These are phyloP conservation scores for Periconia macrospinosa DNA, from an alignment of 2,329 filamentous ascomycete genomes.

Conservation along the genomic window DNA sequence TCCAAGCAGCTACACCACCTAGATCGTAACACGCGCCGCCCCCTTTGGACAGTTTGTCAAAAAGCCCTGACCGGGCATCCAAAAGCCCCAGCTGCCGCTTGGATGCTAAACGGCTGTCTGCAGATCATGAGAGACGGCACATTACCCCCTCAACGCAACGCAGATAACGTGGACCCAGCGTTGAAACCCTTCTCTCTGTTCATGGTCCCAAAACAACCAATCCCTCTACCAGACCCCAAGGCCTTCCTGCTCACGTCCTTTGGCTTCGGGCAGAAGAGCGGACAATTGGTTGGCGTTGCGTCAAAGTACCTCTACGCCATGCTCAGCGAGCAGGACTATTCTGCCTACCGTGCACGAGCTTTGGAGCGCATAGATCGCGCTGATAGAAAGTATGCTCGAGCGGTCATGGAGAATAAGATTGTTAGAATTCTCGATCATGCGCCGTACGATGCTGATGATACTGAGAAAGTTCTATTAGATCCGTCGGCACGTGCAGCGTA, in stretches of 20 bases:
- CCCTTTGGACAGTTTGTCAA: constrained; percentile 91
- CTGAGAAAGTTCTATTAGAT: not conserved
- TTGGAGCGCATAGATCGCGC: not conserved
- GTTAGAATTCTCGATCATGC: not conserved
- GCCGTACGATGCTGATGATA: constrained; percentile 2
- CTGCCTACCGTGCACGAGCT: constrained; percentile 2
- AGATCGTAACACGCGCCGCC: constrained; percentile 90
- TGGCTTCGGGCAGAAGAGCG: constrained; percentile 96
- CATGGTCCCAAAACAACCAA: constrained; percentile 81
- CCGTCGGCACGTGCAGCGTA: no score
- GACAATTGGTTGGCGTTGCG: constrained; percentile 67
- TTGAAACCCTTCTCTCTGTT: constrained; percentile 98
- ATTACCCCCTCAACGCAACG: constrained; percentile 93
- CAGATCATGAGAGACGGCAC: constrained; percentile 89
- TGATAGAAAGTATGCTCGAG: not conserved
- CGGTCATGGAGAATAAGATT: constrained; percentile 2
- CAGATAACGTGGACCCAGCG: constrained; percentile 78
- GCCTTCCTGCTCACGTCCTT: constrained; percentile 97
- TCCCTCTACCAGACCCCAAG: constrained; percentile 59
- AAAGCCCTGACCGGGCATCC: constrained; percentile 96
- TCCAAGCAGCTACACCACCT: constrained; percentile 92
- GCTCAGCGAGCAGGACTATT: not conserved
- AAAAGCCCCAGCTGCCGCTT: constrained; percentile 94
- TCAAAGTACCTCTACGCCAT: constrained; percentile 1
- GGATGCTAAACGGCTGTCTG: constrained; percentile 97